A percentile compares a stretch with the other conserved stretches of the same genome.
phyloP scores from a whole-genome alignment of 345 rosid genomes.

The Hirschfeldia incana region DNA sequence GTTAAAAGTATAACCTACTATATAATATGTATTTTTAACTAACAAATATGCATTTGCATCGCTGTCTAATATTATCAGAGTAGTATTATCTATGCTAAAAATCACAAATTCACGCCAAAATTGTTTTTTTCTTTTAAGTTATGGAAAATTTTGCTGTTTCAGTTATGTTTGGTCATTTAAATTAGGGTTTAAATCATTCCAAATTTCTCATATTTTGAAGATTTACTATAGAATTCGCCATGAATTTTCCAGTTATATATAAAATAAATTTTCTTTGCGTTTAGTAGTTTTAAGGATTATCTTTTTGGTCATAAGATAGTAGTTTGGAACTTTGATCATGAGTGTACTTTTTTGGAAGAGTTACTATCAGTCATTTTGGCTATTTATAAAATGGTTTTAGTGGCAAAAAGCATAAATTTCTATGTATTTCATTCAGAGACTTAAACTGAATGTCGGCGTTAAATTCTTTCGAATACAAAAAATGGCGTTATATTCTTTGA shows the following conservation, averaged over 20 bases:
- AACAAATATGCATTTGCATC: not conserved
- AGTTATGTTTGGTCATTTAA: not conserved
- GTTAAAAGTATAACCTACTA: not conserved
- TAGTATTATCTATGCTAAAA: not conserved
- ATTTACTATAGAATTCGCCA: not conserved
- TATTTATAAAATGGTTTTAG: not conserved
- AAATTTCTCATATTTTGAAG: not conserved
- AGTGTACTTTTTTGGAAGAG: not conserved
- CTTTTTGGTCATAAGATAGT: not conserved
- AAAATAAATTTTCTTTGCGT: not conserved
- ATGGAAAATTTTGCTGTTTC: not conserved
- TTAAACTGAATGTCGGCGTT: not conserved
- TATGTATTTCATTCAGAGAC: not conserved
- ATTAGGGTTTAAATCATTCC: not conserved
- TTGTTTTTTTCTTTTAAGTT: not conserved
- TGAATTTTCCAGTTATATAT: not conserved
- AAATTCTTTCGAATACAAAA: not conserved
- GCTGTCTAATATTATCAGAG: not conserved
- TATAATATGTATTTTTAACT: not conserved
- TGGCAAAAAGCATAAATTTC: not conserved
- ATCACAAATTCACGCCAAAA: not conserved
- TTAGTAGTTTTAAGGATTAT: not conserved
- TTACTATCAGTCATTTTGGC: not conserved
- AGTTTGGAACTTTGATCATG: not conserved
- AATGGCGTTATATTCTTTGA: not conserved